Percentiles rank a stretch among this genome's conserved stretches.
phyloP scores from a whole-genome alignment of 2,329 filamentous ascomycete species.

The Helotiales sp. region DNA sequence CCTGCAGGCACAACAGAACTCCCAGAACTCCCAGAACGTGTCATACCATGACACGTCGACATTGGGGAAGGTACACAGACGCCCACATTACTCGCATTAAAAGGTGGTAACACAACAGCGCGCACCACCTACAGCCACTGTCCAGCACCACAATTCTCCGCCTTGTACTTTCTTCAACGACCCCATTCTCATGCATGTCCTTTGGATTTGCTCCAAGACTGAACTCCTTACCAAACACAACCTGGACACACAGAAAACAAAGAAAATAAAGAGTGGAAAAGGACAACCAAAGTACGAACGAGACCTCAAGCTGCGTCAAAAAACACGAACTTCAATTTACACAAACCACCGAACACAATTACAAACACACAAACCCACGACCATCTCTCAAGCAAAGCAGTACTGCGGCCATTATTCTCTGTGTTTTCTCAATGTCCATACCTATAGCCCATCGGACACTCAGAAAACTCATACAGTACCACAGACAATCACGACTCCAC shows the following conservation, averaged over 20 bases:
- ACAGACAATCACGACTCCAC: neutral
- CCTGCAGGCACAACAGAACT: neutral
- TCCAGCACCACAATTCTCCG: neutral
- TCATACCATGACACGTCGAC: neutral
- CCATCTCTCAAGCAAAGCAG: too few species aligned
- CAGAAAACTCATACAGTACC: neutral
- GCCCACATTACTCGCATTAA: neutral
- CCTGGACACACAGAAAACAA: too few species aligned
- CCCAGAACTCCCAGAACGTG: neutral
- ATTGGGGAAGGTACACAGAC: neutral
- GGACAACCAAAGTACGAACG: neutral
- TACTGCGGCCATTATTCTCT: too few species aligned
- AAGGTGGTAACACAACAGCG: neutral
- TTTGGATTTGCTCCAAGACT: too few species aligned
- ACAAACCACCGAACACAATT: neutral
- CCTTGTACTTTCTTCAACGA: neutral
- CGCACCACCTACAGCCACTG: neutral
- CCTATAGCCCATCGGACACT: too few species aligned
- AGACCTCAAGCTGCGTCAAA: neutral
- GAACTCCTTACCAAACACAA: too few species aligned
- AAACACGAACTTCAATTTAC: neutral
- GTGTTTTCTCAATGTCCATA: too few species aligned
- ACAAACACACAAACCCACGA: too few species aligned
- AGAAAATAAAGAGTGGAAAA: neutral
- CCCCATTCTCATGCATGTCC: too few species aligned